Base-by-base conservation (phyloP, 2,329 filamentous ascomycete species). In the Neonectria neomacrospora region DNA sequence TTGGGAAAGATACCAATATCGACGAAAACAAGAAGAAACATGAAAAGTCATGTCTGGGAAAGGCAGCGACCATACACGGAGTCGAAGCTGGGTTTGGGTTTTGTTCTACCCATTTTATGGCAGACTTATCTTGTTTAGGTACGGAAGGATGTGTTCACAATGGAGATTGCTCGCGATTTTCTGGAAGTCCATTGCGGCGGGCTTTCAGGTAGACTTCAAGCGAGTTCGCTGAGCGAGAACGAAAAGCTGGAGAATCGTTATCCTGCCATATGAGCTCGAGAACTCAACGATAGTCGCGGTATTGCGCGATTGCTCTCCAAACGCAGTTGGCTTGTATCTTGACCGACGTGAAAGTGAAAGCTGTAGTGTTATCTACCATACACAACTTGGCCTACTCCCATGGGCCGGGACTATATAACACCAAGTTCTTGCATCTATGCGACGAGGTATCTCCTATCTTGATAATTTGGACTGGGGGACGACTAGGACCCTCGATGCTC, bases 1-100 rank as follows among this genome's bases (percentile, higher is more conserved):
- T 67, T 64, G 65, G 58, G 69, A 65, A 71, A 68, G 71, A 73
- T 73, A 71, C 71, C 71, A 70, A 61, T 61, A 58, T 67, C 57
- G 51, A 68, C 54, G 61, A 67, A 70, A 71, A 70, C 61, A 55
- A 60, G 45, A 65, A 67, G 62, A 63, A 63, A 61, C 54, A 70
- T 64, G 64, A 63, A 67, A 61, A 62, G 66, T 67, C 59, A 55
- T 58, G 60, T 70, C 62, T 65, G 41, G 50, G 45, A 63, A 64
- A 58, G 44, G 34, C 50, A 53, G 56, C 54, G 63, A 64, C 61
- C 57, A 63, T 65, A 71, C 64, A 72, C 63, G 67, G 65, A 71
- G 66, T 72, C 64, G 11, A 67, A 61, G 63, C 47, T 60, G 51
- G 42, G 52, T 55, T 34, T 62, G 65, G 67, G 63, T 63, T 71